Evolutionary conservation across 495 filamentous ascomycete genomes (phyloP), one percentile per base, ranked within the genome.

Genomic region (Bacidia gigantensis): DNA sequence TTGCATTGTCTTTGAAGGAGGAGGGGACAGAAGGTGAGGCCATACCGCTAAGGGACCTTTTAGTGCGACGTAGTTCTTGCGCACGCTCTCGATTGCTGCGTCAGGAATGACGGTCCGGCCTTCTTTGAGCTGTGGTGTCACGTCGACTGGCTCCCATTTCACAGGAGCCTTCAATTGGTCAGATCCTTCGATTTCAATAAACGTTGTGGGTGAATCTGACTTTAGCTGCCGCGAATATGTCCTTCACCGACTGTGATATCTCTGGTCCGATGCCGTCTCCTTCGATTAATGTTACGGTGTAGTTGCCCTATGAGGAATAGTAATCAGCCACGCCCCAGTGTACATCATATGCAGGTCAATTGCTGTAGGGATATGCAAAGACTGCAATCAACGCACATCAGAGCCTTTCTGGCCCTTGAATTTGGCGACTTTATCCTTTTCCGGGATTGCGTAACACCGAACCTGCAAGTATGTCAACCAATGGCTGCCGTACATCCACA

Each of bases 241-340:
- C 86, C 77, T 95, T 96, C 55, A 98, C 87, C 24, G 89, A 89
- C 69, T 93, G 86, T 57, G 92, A 82, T 63, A 98, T 97, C 71
- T 98, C 89, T 51, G 90, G 90, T 54, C 92, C 92, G 64, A 98
- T 98, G 67, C 92, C 92, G 63, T 97, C 92, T 72, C 92, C 92
- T 74, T 98, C 92, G 58, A 98, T 98, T 67, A 98, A 75, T 61
- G 87, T 92, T 61, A 97, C 90, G 41, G 83, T 86, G 77, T 84
- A 98, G 68, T 87, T 87, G 62, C 90, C 92, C 90, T 96, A 62
- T n/a, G 29, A 5, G 29, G 5, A 35, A 7, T 35, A 35, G 29
- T 35, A 7, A 14, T 35, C 29, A 35, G 29, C 29, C 29, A 14
- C 5, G 9, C 11, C 17, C n/a, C 18, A 3, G 20, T 11, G 43